Base-by-base conservation (phyloP, 495 filamentous ascomycete species). In the Jackrogersella multiformis region DNA sequence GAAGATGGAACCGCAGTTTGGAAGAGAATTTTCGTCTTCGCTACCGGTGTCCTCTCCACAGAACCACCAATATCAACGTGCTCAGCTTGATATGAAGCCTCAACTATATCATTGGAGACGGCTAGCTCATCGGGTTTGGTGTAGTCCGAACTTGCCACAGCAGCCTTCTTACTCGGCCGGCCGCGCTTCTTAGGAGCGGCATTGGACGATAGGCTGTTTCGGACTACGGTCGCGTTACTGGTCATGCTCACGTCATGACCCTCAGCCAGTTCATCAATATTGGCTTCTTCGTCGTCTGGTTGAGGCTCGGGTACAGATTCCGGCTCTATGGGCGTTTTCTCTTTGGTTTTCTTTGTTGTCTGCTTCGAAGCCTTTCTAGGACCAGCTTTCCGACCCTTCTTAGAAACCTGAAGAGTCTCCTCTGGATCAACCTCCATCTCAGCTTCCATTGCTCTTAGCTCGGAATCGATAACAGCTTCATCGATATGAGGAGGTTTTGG, bases 111-210 rank as follows among this genome's bases (percentile, higher is more conserved):
- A 13, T 56, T 56, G 9, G 42, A 16, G 10, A 46, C 20, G 1
- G 44, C 65, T n/a, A 60, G 53, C 35, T 74, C 61, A 28, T 70
- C 67, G 45, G 52, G 44, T 16, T 62, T 55, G 7, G 45, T n/a
- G 13, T 0, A 46, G 4, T 65, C 67, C 20, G 52, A 34, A 44
- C 24, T 34, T 32, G 35, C 67, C 42, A 44, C 38, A 2, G 65
- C 59, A 1, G 74, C 63, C 69, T 86, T 86, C 69, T 85, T 87
- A 23, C 77, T 75, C 2, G 64, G 73, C 70, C 77, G 75, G 39
- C 68, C 74, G 52, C 82, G 84, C 46, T 83, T 86, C 44, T 78
- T 77, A 8, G 79, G 75, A 34, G 79, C 75, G 12, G 65, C 39
- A 24, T 60, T 66, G 6, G 61, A 69, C 34, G 70, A 61, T 7